Conservation (phyloP, 495 filamentous ascomycete species). For the Penicillium turbatum region DNA sequence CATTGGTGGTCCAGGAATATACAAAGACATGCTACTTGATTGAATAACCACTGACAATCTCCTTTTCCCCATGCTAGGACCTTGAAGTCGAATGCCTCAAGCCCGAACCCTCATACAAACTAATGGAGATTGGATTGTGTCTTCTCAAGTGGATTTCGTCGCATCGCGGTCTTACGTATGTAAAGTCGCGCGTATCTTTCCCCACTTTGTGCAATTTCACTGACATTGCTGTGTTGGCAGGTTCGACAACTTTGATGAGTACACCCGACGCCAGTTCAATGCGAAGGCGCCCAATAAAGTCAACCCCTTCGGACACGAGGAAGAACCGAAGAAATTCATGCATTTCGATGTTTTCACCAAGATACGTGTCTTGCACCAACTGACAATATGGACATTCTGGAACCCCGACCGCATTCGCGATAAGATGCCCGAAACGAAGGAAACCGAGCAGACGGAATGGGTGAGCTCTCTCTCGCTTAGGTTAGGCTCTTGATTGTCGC, state of each 20-base stretch:
- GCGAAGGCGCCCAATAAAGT: constrained; percentile 67
- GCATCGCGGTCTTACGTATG: constrained; percentile 85
- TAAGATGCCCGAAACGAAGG: constrained; percentile 76
- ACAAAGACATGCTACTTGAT: not conserved
- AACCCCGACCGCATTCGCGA: constrained; percentile 82
- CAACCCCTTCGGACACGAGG: constrained; percentile 84
- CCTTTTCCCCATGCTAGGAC: constrained; percentile 52
- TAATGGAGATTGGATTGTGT: constrained; percentile 79
- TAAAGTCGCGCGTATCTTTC: constrained; percentile 10
- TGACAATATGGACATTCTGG: constrained; percentile 85
- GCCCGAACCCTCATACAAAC: constrained; percentile 61
- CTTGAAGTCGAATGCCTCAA: constrained; percentile 85
- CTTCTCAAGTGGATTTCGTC: constrained; percentile 92
- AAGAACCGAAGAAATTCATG: constrained; percentile 64
- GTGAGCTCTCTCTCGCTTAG: constrained; percentile 44
- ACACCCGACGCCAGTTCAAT: constrained; percentile 84
- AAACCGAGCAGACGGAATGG: constrained; percentile 78
- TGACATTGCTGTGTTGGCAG: constrained; percentile 39
- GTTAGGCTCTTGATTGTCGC: not conserved
- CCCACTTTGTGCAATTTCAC: not conserved
- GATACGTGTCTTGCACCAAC: constrained; percentile 83
- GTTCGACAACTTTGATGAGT: constrained; percentile 87
- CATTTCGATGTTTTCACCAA: constrained; percentile 83
- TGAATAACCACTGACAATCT: constrained; percentile 10
- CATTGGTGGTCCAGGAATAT: not conserved